Base-by-base conservation (phyloP, 176 grass and related monocot genomes). In the Hordeum vulgare region DNA sequence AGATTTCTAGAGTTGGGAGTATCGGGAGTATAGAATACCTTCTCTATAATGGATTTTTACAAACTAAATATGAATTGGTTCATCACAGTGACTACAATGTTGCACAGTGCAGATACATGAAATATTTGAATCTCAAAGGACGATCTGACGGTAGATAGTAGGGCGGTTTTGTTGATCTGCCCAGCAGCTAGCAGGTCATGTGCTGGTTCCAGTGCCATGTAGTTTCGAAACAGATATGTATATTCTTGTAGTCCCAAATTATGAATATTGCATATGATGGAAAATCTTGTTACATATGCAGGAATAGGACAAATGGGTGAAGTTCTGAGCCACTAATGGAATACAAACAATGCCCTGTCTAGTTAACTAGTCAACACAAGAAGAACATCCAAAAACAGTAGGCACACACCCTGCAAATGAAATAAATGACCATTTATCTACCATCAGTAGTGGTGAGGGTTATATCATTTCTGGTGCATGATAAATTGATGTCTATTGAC, bases 401-500 rank as follows among this genome's bases (percentile, higher is more conserved):
- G 7, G 11, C 44, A 64, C 26, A 75, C 24, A 74, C 17, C 23
- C 66, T 14, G 45, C 11, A 53, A 23, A 74, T 47, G 68, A 25
- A 74, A 54, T 9, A 26, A 49, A 49, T 27, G 25, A 73, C 27
- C 20, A 41, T 74, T 61, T 9, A 88, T 88, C 80, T 88, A 33
- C 86, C 86, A 88, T 71, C 57, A 71, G 23, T 77, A 78, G 64
- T 29, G 58, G 64, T 78, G 28, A 83, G 49, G 29, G n/a, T 78
- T 13, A 78, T 26, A 23, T 83, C 64, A 63, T 88, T 88, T 78
- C 23, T 83, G 37, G 63, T 83, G 21, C 39, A 49, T 20, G 44
- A 83, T 71, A n/a, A 39, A 77, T 44, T 23, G 29, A 62, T 7
- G 5, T 77, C 47, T 71, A 49, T 73, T 83, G 64, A 71, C 33